These are phyloP conservation scores for Agaricales sp. DNA, from an alignment of 1,284 basidiomycete species.

Conservation along the genomic window DNA sequence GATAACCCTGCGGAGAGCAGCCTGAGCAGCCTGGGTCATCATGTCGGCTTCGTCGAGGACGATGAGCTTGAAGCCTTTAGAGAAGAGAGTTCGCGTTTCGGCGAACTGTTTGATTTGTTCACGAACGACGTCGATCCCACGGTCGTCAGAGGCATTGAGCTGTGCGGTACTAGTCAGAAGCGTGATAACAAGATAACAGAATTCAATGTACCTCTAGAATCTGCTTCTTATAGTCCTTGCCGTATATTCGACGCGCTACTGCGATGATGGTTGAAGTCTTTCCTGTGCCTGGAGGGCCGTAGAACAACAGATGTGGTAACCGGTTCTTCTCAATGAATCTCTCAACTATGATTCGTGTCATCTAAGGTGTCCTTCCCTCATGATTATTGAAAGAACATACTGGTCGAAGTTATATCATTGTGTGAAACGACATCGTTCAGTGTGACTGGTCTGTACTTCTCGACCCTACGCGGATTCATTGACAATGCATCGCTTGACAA, in stretches of 20 bases:
- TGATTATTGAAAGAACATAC: slow-evolving; percentile 33
- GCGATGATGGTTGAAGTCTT: slow-evolving; percentile 99
- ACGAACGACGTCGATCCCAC: slow-evolving; percentile 96
- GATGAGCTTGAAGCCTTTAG: slow-evolving; percentile 95
- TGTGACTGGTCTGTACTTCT: slow-evolving; percentile 87
- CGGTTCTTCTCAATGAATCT: slow-evolving; percentile 94
- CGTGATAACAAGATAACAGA: neutral
- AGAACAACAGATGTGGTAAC: slow-evolving; percentile 92
- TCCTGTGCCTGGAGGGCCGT: slow-evolving; percentile 96
- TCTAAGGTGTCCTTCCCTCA: neutral
- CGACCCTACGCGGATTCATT: slow-evolving; percentile 57
- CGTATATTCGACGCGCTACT: slow-evolving; percentile 90
- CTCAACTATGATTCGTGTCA: slow-evolving; percentile 56
- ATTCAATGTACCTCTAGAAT: slow-evolving; percentile 74
- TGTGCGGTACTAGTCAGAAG: slow-evolving; percentile 17
- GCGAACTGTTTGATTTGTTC: slow-evolving; percentile 99
- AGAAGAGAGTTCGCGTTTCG: slow-evolving; percentile 85
- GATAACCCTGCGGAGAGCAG: slow-evolving; percentile 91
- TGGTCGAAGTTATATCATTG: slow-evolving; percentile 86
- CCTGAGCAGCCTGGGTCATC: slow-evolving; percentile 98
- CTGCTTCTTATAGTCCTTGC: slow-evolving; percentile 74
- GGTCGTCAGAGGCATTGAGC: slow-evolving; percentile 96
- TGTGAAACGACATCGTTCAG: slow-evolving; percentile 92
- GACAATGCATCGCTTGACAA: neutral
- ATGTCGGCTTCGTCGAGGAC: slow-evolving; percentile 99